Conservation (phyloP, 2,329 filamentous ascomycete species). For the Hypoxylon sp. region DNA sequence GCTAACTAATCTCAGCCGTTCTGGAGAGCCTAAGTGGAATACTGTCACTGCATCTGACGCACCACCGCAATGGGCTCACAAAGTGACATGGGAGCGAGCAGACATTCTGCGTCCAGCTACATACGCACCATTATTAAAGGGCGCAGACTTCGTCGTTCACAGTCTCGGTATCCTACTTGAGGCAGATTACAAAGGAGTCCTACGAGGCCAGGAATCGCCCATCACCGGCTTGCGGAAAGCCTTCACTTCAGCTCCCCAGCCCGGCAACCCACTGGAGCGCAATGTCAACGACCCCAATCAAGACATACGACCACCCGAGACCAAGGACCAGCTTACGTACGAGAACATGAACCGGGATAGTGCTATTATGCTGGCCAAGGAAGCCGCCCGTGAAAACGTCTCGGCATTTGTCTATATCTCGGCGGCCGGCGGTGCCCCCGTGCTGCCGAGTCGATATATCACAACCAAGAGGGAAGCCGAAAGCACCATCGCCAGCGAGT, state of each 20-base stretch:
- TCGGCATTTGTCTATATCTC: slow-evolving; percentile 88
- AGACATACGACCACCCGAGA: slow-evolving; percentile 75
- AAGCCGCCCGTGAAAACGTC: slow-evolving; percentile 75
- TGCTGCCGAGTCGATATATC: slow-evolving; percentile 89
- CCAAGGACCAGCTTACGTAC: slow-evolving; percentile 87
- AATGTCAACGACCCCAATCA: slow-evolving; percentile 59
- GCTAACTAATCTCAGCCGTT: slow-evolving; percentile 73
- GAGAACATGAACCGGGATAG: slow-evolving; percentile 96
- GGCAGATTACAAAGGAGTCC: slow-evolving; percentile 95
- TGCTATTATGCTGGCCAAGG: slow-evolving; percentile 85
- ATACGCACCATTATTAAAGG: slow-evolving; percentile 82
- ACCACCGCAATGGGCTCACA: slow-evolving; percentile 84
- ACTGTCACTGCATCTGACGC: slow-evolving; percentile 78
- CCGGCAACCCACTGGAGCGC: slow-evolving; percentile 77
- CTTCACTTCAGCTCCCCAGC: slow-evolving; percentile 76
- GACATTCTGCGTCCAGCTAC: slow-evolving; percentile 87
- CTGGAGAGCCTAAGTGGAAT: slow-evolving; percentile 89
- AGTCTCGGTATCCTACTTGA: slow-evolving; percentile 96
- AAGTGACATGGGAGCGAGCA: slow-evolving; percentile 88
- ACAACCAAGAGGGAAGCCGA: slow-evolving; percentile 94
- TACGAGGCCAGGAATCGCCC: slow-evolving; percentile 87
- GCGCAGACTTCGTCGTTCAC: slow-evolving; percentile 89
- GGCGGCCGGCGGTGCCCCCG: slow-evolving; percentile 86
- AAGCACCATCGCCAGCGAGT: slow-evolving; percentile 77
- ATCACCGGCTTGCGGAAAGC: slow-evolving; percentile 82